phyloP scores from a whole-genome alignment of 768 basidiomycete species.

The Naganishia randhawae region DNA sequence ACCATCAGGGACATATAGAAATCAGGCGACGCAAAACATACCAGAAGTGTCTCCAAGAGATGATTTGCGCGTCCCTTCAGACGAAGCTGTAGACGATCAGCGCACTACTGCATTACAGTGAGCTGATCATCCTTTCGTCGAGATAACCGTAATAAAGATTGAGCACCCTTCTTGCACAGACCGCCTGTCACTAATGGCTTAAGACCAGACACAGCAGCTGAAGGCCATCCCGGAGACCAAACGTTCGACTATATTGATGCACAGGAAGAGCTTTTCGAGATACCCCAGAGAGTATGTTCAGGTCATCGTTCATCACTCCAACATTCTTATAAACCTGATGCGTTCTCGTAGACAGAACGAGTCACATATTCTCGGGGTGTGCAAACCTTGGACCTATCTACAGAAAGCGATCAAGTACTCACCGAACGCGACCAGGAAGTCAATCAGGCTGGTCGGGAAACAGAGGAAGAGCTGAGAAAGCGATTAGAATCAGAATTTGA shows the following conservation, averaged over 20 bases:
- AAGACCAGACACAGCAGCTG: conserved; percentile 26
- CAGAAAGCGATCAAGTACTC: conserved; percentile 56
- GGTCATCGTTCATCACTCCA: background rate
- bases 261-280: conserved; percentile 83
- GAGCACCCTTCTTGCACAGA: background rate
- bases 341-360: conserved; percentile 20
- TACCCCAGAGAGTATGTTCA: conserved; percentile 71
- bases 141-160: background rate
- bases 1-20: conserved; percentile 23
- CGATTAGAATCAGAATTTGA: conserved; percentile 76
- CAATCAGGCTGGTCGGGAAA: conserved; percentile 43
- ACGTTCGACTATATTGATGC: conserved; percentile 58
- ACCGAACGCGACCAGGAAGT: conserved; percentile 52
- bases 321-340: background rate
- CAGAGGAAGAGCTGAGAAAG: conserved; percentile 72
- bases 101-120: background rate
- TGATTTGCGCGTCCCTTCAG: conserved; percentile 34
- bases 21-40: conserved; percentile 17
- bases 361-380: conserved; percentile 50
- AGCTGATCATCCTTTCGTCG: background rate
- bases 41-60: conserved; percentile 37
- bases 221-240: conserved; percentile 13
- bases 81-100: conserved; percentile 1
- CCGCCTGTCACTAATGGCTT: conserved; percentile 9
- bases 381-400: conserved; percentile 40